phyloP scores from a whole-genome alignment of 148 eudicot genomes.

The Drosera capensis region DNA sequence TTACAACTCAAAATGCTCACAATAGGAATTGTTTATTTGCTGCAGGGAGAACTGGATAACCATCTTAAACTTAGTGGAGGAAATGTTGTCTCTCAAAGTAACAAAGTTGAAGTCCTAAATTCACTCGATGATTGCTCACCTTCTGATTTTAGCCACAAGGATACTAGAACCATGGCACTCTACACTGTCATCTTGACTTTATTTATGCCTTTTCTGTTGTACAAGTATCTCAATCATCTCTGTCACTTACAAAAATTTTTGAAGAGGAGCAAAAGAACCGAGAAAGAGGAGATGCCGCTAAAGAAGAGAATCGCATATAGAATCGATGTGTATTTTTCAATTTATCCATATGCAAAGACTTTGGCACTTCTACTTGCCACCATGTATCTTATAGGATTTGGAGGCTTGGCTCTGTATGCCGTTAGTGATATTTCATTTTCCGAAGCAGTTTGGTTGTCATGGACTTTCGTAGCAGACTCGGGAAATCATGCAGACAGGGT shows the following conservation, averaged over 20 bases:
- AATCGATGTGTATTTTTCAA: constrained; percentile 86
- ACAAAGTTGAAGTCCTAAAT: constrained; percentile 13
- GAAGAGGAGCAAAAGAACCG: constrained; percentile 24
- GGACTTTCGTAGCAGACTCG: constrained; percentile 92
- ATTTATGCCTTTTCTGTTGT: constrained; percentile 46
- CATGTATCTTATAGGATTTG: constrained; percentile 73
- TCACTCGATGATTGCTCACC: constrained; percentile 16
- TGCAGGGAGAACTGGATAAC: constrained; percentile 51
- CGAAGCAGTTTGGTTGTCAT: constrained; percentile 90
- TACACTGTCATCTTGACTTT: constrained; percentile 45
- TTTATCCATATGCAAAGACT: constrained; percentile 86
- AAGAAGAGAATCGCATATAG: constrained; percentile 79
- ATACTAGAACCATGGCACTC: constrained; percentile 39
- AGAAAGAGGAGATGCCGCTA: constrained; percentile 65
- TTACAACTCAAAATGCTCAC: no score
- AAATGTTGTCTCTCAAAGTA: constrained; percentile 13
- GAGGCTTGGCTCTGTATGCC: constrained; percentile 79
- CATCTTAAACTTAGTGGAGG: constrained; percentile 25
- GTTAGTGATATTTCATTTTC: constrained; percentile 61
- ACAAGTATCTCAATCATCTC: constrained; percentile 57
- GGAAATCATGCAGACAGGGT: constrained; percentile 92
- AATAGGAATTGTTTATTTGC: no score
- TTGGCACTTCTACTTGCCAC: constrained; percentile 88
- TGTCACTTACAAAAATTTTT: constrained; percentile 35
- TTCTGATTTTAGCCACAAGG: constrained; percentile 13